Base-by-base conservation (phyloP, 2,329 filamentous ascomycete genomes). In the Cylindrodendrum hubeiense region DNA sequence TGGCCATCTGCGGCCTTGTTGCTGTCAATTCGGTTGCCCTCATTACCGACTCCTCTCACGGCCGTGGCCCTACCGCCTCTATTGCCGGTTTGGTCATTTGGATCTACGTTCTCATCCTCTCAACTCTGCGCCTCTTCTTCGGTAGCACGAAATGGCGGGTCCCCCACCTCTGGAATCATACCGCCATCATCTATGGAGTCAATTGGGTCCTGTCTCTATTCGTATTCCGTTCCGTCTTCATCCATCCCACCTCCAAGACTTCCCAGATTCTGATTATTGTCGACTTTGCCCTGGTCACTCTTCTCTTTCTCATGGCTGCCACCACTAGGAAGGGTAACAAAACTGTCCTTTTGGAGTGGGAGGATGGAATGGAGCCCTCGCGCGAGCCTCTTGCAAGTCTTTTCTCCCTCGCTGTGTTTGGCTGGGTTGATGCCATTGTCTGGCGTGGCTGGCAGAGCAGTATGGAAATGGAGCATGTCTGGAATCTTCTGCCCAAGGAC, bases 271-370 rank as follows among this genome's bases (percentile, higher is more conserved):
- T 97, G 50, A 85, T 89, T 67, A 90, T 94, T 67, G 80, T 87
- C 64, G 90, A 97, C 73, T 98, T 98, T 75, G 83, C 84, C 2
- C 82, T 98, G 65, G 89, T 88, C 6, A 91, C 91, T 0, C 77
- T 97, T 13, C 86, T 99, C 13, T 90, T 94, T 57, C 78, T 88
- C 49, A 90, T 98, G 76, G 89, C 93, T 46, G 80, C 97, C 61
- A 92, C 90, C 55, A 97, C 94, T 67, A 90, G 96, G 69, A 96
- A 94, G 81, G 96, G 96, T 47, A 98, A 98, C 79, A 96, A 94
- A 79, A 90, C 92, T 3, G 93, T 99, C 13, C 81, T 95, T 49
- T 79, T 98, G 74, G 94, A 97, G 79, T 95, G 95, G 84, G 95
- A 98, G 79, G 93, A 93, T 66, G 92, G 91, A 33, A 88, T 99